phyloP scores from a whole-genome alignment of 2,329 filamentous ascomycete species.

The Colletotrichum coccodes region DNA sequence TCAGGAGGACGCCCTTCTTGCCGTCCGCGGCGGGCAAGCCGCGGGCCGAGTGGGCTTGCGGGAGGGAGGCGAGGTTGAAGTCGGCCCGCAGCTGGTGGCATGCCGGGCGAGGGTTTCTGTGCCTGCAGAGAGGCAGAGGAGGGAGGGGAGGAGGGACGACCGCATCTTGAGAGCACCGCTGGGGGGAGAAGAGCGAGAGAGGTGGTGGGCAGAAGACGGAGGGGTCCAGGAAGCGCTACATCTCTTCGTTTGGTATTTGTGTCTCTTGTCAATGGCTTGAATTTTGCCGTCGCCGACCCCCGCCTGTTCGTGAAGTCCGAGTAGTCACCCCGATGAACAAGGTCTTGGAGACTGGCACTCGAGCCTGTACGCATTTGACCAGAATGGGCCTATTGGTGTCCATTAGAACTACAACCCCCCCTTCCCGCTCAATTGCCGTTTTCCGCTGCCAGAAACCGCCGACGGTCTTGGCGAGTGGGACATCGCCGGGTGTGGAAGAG shows the following conservation, averaged over 20 bases:
- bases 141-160: conserved; percentile 5
- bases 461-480: conserved; percentile 18
- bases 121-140: conserved; percentile 5
- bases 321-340: neutral
- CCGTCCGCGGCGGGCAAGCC: conserved; percentile 22
- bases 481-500: neutral
- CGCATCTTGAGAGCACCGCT: conserved; percentile 13
- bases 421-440: conserved; percentile 19
- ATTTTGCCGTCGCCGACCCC: neutral
- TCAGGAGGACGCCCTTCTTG: conserved; percentile 25
- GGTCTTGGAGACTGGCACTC: neutral
- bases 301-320: neutral
- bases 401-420: neutral
- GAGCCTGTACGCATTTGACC: neutral
- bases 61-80: conserved; percentile 5
- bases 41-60: conserved; percentile 17
- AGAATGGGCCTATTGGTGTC: neutral
- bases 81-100: conserved; percentile 18
- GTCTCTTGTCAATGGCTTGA: neutral
- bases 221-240: neutral
- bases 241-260: conserved; percentile 3
- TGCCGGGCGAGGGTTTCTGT: conserved; percentile 11
- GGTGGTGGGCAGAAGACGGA: neutral
- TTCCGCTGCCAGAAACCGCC: neutral
- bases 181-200: neutral